These are phyloP conservation scores for Xylaria acuta DNA, from an alignment of 495 filamentous ascomycete species.

Conservation along the genomic window DNA sequence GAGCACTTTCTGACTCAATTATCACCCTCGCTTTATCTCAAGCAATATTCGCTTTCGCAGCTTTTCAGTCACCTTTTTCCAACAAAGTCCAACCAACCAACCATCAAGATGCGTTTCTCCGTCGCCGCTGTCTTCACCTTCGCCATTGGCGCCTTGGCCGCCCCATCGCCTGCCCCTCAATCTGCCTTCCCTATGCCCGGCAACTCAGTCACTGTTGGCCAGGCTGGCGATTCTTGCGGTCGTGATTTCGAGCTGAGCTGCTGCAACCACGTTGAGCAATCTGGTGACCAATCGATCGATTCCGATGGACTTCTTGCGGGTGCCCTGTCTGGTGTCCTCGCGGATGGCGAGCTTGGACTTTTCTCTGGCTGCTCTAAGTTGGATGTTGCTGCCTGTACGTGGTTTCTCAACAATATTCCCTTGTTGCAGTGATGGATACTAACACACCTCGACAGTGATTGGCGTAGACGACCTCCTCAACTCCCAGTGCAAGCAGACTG, in stretches of 20 bases:
- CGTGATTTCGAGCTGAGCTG: slow-evolving; percentile 46
- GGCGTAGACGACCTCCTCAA: slow-evolving; percentile 53
- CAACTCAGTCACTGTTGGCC: slow-evolving; percentile 49
- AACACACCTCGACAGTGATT: slow-evolving; percentile 34
- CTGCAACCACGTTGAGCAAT: slow-evolving; percentile 57
- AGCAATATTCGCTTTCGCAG: slow-evolving; percentile 33
- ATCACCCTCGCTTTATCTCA: slow-evolving; percentile 36
- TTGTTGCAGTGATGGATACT: neutral
- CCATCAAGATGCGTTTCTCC: slow-evolving; percentile 44
- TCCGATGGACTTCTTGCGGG: slow-evolving; percentile 35
- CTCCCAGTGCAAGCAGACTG: slow-evolving; percentile 60
- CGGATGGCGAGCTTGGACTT: slow-evolving; percentile 30
- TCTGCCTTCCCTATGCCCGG: neutral
- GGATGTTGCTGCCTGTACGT: slow-evolving; percentile 38
- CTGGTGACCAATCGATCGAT: slow-evolving; percentile 47
- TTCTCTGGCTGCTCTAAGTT: slow-evolving; percentile 43
- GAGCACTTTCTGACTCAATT: slow-evolving; percentile 39
- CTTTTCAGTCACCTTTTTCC: slow-evolving; percentile 14
- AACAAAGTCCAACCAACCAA: slow-evolving; percentile 25
- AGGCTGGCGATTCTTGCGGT: slow-evolving; percentile 58
- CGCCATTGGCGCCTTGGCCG: slow-evolving; percentile 37
- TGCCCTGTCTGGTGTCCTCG: slow-evolving; percentile 35
- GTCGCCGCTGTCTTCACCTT: slow-evolving; percentile 40
- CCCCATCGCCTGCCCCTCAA: slow-evolving; percentile 2
- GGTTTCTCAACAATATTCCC: neutral